These are phyloP conservation scores for Boletus rubropictus DNA, from an alignment of 768 basidiomycete species.

Conservation along the genomic window DNA sequence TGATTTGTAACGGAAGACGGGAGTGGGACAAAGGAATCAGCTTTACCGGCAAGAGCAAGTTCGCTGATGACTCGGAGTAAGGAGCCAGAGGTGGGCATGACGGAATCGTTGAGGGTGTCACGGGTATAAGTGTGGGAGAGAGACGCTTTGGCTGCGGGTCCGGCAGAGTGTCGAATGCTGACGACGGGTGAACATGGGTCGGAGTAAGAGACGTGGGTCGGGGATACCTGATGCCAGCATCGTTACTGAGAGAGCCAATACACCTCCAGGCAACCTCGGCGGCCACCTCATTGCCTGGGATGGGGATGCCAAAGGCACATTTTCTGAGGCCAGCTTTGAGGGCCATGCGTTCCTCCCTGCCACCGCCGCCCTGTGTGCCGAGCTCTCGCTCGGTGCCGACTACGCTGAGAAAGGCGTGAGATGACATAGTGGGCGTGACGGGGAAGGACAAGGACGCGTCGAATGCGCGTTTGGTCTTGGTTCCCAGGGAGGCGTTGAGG, in stretches of 20 bases:
- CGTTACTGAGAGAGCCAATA: conserved; percentile 61
- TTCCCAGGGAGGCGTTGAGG: conserved; percentile 77
- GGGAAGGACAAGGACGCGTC: conserved; percentile 63
- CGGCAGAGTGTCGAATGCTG: conserved; percentile 83
- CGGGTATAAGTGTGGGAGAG: conserved; percentile 69
- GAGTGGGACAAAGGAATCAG: conserved; percentile 14
- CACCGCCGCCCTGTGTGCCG: conserved; percentile 21
- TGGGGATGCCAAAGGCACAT: conserved; percentile 10
- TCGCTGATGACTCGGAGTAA: conserved; percentile 20
- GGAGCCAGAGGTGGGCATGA: conserved; percentile 26
- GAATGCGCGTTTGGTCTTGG: conserved; percentile 81
- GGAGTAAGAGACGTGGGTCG: background rate
- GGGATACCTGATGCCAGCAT: conserved; percentile 73
- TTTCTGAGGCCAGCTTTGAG: conserved; percentile 60
- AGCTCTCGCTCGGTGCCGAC: conserved; percentile 80
- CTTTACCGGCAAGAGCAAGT: conserved; percentile 17
- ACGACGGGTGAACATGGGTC: conserved; percentile 1
- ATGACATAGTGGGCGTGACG: conserved; percentile 53
- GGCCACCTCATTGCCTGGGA: conserved; percentile 60
- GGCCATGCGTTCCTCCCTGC: conserved; percentile 38
- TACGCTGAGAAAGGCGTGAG: conserved; percentile 62
- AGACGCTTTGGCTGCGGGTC: conserved; percentile 75
- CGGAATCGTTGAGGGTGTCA: conserved; percentile 39
- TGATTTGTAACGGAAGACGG: background rate
- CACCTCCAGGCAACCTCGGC: conserved; percentile 82